phyloP scores from a whole-genome alignment of 345 rosid species.

The Passiflora organensis region DNA sequence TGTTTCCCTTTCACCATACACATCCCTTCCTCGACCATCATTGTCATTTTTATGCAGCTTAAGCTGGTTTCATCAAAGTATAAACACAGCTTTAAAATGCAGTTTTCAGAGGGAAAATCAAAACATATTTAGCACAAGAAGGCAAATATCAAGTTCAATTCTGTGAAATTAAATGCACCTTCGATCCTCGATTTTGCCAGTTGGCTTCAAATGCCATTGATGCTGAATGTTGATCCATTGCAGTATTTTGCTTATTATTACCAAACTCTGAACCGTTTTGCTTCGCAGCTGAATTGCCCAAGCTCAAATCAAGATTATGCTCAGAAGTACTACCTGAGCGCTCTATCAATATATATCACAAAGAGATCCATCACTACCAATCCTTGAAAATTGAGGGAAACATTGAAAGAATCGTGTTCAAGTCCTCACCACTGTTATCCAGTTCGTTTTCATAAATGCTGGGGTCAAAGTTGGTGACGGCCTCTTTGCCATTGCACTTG shows the following conservation, averaged over 20 bases:
- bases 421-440: conserved; percentile 37
- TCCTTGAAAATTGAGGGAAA: too few relatives aligned
- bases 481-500: conserved; percentile 89
- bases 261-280: conserved; percentile 22
- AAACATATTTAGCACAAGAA: too few relatives aligned
- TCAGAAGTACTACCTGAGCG: conserved; percentile 43
- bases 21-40: conserved; percentile 22
- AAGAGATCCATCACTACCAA: too few relatives aligned
- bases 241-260: conserved; percentile 18
- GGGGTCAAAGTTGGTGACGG: conserved; percentile 90
- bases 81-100: background rate
- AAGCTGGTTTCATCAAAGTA: background rate
- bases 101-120: background rate
- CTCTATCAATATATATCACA: conserved; percentile 20
- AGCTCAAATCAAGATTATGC: conserved; percentile 77
- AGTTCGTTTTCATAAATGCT: conserved; percentile 66
- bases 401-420: background rate
- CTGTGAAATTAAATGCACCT: conserved; percentile 23
- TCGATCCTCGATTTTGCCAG: conserved; percentile 40
- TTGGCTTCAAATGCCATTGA: conserved; percentile 27
- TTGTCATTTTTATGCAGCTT: conserved; percentile 19
- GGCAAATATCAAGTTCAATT: background rate
- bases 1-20: conserved; percentile 43
- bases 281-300: conserved; percentile 53
- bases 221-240: conserved; percentile 24